A percentile compares a stretch with the other conserved stretches of the same genome.
Conservation (phyloP, 495 filamentous ascomycete species). For the Aspergillus sparsus region DNA sequence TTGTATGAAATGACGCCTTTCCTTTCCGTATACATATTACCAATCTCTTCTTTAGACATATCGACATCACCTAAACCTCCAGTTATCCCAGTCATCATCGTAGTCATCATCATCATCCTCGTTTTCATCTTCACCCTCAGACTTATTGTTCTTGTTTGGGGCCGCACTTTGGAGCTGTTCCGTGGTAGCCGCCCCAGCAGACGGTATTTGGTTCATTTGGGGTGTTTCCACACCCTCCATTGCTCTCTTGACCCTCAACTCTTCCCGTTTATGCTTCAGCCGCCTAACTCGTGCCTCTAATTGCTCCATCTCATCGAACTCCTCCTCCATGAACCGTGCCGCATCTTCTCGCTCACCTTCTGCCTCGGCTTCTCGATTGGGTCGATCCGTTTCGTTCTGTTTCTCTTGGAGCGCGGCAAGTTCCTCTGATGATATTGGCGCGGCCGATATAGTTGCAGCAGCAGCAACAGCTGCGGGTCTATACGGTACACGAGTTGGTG, state of each 20-base stretch:
- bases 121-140: slow-evolving; percentile 46
- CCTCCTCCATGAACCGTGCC: slow-evolving; percentile 73
- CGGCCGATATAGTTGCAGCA: slow-evolving; percentile 65
- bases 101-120: slow-evolving; percentile 61
- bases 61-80: slow-evolving; percentile 58
- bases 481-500: slow-evolving; percentile 44
- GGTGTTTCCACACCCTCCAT: slow-evolving; percentile 43
- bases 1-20: slow-evolving; percentile 31
- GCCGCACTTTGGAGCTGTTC: slow-evolving; percentile 25
- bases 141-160: slow-evolving; percentile 38
- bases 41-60: not conserved
- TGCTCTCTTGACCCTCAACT: slow-evolving; percentile 49
- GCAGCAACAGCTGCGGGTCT: slow-evolving; percentile 36
- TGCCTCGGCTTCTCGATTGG: slow-evolving; percentile 58
- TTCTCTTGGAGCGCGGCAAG: slow-evolving; percentile 65
- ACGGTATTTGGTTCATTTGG: slow-evolving; percentile 18
- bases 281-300: slow-evolving; percentile 77
- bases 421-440: slow-evolving; percentile 68
- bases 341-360: slow-evolving; percentile 88
- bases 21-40: slow-evolving; percentile 14
- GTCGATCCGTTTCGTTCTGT: slow-evolving; percentile 50
- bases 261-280: slow-evolving; percentile 71
- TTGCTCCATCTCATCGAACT: slow-evolving; percentile 94
- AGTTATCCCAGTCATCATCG: slow-evolving; percentile 68
- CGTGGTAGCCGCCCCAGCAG: slow-evolving; percentile 6